Evolutionary conservation across 75 land plant genomes (phyloP).

Genomic region (Cunninghamia lanceolata): DNA sequence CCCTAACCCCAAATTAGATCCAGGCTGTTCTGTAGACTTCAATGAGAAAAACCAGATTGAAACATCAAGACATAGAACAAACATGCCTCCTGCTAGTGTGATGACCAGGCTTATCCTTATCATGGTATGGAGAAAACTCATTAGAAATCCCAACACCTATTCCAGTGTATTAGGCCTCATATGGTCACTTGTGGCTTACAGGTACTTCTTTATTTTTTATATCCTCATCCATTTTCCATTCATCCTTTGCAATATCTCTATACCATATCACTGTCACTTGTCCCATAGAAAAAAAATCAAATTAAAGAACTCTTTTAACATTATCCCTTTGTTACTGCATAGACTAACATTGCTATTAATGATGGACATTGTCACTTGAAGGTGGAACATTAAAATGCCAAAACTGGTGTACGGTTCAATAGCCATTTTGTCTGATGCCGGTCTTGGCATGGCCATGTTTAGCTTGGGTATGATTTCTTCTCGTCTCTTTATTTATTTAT

Average conservation of each 20-base stretch:
- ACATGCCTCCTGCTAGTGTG: slow-evolving; percentile 64
- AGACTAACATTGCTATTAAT: not conserved
- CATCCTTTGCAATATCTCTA: not conserved
- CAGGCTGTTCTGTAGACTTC: not conserved
- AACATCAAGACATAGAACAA: slow-evolving; percentile 3
- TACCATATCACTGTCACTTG: too few relatives aligned
- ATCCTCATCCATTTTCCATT: not conserved
- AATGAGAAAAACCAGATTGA: not conserved
- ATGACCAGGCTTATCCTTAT: slow-evolving; percentile 68
- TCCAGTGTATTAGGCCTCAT: slow-evolving; percentile 58
- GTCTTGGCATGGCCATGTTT: slow-evolving; percentile 85
- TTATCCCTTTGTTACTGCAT: not conserved
- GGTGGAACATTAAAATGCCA: slow-evolving; percentile 70
- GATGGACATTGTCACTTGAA: slow-evolving; percentile 7
- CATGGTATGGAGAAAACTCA: slow-evolving; percentile 77
- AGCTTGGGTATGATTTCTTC: slow-evolving; percentile 38
- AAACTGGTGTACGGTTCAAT: slow-evolving; percentile 40
- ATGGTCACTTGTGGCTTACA: slow-evolving; percentile 65
- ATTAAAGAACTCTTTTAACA: too few relatives aligned
- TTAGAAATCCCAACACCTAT: slow-evolving; percentile 75
- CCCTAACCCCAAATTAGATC: not conserved
- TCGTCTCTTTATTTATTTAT: not conserved
- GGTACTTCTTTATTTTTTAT: slow-evolving; percentile 14
- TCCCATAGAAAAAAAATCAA: too few relatives aligned
- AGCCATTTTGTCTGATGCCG: slow-evolving; percentile 65